These are phyloP conservation scores for Myxozyma mucilagina DNA, from an alignment of 805 yeast genomes.

Conservation along the genomic window DNA sequence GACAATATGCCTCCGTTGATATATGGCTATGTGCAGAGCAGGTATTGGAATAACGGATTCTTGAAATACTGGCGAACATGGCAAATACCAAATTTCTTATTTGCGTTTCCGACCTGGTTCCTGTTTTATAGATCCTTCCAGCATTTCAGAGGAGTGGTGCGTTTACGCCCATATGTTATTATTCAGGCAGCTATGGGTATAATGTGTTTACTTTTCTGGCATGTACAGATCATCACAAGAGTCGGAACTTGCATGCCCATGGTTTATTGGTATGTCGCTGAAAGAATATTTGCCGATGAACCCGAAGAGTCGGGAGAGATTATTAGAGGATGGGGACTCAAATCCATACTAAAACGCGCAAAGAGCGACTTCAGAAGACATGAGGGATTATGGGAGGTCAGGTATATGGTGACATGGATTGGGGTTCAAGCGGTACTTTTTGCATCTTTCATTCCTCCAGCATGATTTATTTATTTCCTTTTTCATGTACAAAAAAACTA, in stretches of 20 bases:
- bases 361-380: slow-evolving; percentile 22
- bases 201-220: slow-evolving; percentile 63
- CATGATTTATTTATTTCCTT: slow-evolving; percentile 38
- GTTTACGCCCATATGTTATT: slow-evolving; percentile 42
- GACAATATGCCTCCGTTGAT: slow-evolving; percentile 55
- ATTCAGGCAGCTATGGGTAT: slow-evolving; percentile 48
- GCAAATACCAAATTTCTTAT: slow-evolving; percentile 78
- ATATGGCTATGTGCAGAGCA: slow-evolving; percentile 67
- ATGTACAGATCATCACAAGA: slow-evolving; percentile 83
- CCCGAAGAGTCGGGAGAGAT: slow-evolving; percentile 30
- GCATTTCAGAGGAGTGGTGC: slow-evolving; percentile 32
- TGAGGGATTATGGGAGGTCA: slow-evolving; percentile 44
- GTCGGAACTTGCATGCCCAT: slow-evolving; percentile 76
- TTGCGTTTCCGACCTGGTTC: slow-evolving; percentile 68
- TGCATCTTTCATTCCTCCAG: slow-evolving; percentile 90
- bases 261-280: slow-evolving; percentile 68
- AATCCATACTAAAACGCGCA: slow-evolving; percentile 8
- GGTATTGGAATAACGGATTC: slow-evolving; percentile 82
- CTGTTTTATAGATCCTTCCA: slow-evolving; percentile 41
- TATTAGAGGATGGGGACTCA: not conserved
- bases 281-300: slow-evolving; percentile 34
- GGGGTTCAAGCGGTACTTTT: slow-evolving; percentile 69
- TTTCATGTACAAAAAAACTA: no score
- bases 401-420: slow-evolving; percentile 62
- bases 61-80: slow-evolving; percentile 77